Conservation (phyloP, 2,329 filamentous ascomycete genomes). For the Fusarium fracticaudum region DNA sequence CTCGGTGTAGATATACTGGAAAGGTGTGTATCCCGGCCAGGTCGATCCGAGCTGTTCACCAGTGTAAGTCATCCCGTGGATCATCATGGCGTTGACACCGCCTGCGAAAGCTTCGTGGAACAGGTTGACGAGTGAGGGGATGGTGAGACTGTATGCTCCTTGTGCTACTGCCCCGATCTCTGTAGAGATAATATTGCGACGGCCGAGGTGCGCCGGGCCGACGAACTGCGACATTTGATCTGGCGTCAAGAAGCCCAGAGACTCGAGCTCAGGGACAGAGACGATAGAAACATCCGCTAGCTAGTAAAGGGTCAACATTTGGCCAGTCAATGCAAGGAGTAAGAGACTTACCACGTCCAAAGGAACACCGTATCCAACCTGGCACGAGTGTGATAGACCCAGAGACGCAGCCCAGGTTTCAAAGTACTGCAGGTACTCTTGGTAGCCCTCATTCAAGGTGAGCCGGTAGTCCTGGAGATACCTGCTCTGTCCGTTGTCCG, state of each 20-base stretch:
- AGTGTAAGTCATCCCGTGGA: not conserved
- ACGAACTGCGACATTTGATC: not conserved
- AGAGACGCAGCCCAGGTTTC: not conserved
- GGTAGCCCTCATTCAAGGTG: not conserved
- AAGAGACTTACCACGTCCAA: not conserved
- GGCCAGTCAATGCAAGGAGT: no score
- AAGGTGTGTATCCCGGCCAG: not conserved
- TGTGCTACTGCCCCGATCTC: not conserved
- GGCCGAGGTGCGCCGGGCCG: not conserved
- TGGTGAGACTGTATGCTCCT: not conserved
- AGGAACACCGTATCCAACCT: not conserved
- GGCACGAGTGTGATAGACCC: accelerated
- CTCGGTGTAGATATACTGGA: not conserved
- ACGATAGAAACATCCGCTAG: no score
- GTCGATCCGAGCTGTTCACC: not conserved
- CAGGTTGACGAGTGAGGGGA: not conserved
- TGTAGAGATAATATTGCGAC: not conserved
- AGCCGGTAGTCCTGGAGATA: not conserved
- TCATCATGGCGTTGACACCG: not conserved
- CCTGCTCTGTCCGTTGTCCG: not conserved
- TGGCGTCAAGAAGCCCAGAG: not conserved
- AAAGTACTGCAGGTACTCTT: not conserved
- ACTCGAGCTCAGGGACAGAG: not conserved
- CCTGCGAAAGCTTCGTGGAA: not conserved
- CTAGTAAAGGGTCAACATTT: no score